Evolutionary conservation across 352 stramenopile genomes (phyloP).

Genomic region (Pythium rhizo-oryzae): DNA sequence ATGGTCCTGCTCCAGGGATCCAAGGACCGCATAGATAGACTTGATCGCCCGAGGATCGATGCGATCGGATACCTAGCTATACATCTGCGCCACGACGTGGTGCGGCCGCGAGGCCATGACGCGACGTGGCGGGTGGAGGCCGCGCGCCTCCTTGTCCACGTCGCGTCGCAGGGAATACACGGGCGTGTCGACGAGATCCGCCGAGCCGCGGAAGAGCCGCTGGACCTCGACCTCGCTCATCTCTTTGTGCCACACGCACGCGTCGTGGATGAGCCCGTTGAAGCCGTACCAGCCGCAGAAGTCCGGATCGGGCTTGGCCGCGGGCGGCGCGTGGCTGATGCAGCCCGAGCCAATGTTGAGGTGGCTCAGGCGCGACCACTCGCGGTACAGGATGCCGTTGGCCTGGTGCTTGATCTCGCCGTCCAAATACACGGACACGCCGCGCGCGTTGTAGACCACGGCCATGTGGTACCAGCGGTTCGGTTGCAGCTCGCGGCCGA

Average conservation of each 20-base stretch:
- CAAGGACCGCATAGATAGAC: too few species aligned
- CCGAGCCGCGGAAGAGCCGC: slow-evolving; percentile 62
- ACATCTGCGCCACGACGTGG: slow-evolving; percentile 69
- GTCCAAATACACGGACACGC: slow-evolving; percentile 62
- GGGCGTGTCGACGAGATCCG: slow-evolving; percentile 53
- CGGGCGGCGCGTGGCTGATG: slow-evolving; percentile 48
- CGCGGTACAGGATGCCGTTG: slow-evolving; percentile 38
- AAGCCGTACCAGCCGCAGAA: slow-evolving; percentile 78
- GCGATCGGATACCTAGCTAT: slow-evolving; percentile 29
- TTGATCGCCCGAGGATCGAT: not conserved
- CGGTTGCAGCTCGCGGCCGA: slow-evolving; percentile 49
- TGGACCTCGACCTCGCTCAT: slow-evolving; percentile 53
- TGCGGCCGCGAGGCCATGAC: slow-evolving; percentile 55
- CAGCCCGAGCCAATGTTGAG: slow-evolving; percentile 66
- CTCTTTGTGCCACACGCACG: slow-evolving; percentile 53
- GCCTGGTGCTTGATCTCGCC: slow-evolving; percentile 52
- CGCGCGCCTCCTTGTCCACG: slow-evolving; percentile 19
- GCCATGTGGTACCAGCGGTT: slow-evolving; percentile 76
- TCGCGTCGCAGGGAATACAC: slow-evolving; percentile 57
- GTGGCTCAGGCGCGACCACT: slow-evolving; percentile 48
- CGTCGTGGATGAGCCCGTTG: slow-evolving; percentile 62
- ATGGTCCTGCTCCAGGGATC: too few species aligned
- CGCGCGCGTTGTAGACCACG: slow-evolving; percentile 47
- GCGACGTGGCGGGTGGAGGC: slow-evolving; percentile 43
- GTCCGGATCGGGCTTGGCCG: slow-evolving; percentile 54